phyloP scores from a whole-genome alignment of 352 stramenopile species.

The Phytophthora boehmeriae region DNA sequence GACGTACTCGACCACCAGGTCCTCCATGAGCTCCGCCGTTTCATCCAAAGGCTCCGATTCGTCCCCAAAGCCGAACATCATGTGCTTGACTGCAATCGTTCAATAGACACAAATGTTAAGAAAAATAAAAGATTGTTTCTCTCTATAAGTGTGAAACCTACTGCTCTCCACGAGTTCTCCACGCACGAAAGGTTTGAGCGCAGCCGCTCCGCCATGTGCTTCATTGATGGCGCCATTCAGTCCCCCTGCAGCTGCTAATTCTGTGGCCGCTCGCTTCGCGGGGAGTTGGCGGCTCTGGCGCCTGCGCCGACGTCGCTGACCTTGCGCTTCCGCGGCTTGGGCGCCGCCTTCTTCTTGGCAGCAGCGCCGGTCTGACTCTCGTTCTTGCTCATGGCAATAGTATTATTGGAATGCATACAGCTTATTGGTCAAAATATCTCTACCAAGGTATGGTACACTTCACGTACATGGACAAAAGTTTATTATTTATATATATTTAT shows the following conservation, averaged over 20 bases:
- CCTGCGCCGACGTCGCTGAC: constrained; percentile 54
- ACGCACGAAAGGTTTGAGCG: constrained; percentile 77
- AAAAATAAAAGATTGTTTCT: not conserved
- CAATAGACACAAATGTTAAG: no score
- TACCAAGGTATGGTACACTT: no score
- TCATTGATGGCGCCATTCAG: constrained; percentile 14
- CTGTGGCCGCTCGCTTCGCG: constrained; percentile 39
- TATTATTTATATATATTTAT: no score
- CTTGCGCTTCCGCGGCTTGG: constrained; percentile 81
- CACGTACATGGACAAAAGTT: no score
- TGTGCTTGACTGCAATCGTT: constrained; percentile 75
- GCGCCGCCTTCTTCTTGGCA: constrained; percentile 76
- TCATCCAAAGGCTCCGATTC: constrained; percentile 73
- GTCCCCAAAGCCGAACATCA: constrained; percentile 90
- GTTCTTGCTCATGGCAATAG: constrained; percentile 41
- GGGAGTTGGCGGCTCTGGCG: constrained; percentile 37
- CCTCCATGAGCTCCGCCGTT: constrained; percentile 84
- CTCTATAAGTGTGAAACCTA: constrained; percentile 42
- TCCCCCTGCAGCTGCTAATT: not conserved
- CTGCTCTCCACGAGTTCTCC: constrained; percentile 84
- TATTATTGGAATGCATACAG: not conserved
- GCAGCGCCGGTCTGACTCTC: constrained; percentile 12
- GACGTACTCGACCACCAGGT: constrained; percentile 85
- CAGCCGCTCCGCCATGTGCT: constrained; percentile 13
- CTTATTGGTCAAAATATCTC: constrained; percentile 7